A percentile compares a stretch with the other conserved stretches of the same genome.
Conservation (phyloP, 2,329 filamentous ascomycete species). For the Aspergillus hiratsukae region DNA sequence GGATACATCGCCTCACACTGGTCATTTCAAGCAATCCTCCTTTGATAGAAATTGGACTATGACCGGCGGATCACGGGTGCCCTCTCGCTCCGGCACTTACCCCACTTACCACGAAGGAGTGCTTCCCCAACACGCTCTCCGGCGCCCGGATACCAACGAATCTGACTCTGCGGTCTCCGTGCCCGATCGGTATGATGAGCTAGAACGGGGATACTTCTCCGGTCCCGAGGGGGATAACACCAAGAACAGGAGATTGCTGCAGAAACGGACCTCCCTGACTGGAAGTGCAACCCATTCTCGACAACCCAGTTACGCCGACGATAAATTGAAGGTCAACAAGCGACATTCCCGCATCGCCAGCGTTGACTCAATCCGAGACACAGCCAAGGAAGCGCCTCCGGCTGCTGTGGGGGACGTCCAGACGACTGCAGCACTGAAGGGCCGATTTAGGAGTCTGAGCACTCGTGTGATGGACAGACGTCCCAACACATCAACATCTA, state of each 20-base stretch:
- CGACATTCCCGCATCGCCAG: constrained; percentile 76
- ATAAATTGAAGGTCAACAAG: constrained; percentile 63
- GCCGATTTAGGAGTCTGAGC: constrained; percentile 56
- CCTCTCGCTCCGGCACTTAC: constrained; percentile 32
- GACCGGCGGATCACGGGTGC: constrained; percentile 33
- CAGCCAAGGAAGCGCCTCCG: constrained; percentile 48
- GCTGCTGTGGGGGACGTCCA: constrained; percentile 57
- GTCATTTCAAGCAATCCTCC: constrained; percentile 54
- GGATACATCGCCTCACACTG: constrained; percentile 25
- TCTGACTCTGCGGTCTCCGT: constrained; percentile 29
- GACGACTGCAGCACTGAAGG: constrained; percentile 50
- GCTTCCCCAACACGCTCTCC: constrained; percentile 15
- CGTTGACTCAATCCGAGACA: constrained; percentile 67
- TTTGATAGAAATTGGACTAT: constrained; percentile 59
- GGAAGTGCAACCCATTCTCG: constrained; percentile 55
- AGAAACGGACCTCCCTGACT: constrained; percentile 57
- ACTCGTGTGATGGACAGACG: constrained; percentile 48
- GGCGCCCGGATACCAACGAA: constrained; percentile 20
- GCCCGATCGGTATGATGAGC: constrained; percentile 47
- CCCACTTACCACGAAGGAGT: constrained; percentile 18
- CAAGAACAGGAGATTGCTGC: constrained; percentile 67
- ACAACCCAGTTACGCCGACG: constrained; percentile 72
- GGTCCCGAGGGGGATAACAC: constrained; percentile 76
- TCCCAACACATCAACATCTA: constrained; percentile 55
- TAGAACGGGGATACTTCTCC: constrained; percentile 91